A percentile compares a stretch with the other conserved stretches of the same genome.
These are phyloP conservation scores for Penicillium paradoxum DNA, from an alignment of 495 filamentous ascomycete genomes.

Conservation along the genomic window DNA sequence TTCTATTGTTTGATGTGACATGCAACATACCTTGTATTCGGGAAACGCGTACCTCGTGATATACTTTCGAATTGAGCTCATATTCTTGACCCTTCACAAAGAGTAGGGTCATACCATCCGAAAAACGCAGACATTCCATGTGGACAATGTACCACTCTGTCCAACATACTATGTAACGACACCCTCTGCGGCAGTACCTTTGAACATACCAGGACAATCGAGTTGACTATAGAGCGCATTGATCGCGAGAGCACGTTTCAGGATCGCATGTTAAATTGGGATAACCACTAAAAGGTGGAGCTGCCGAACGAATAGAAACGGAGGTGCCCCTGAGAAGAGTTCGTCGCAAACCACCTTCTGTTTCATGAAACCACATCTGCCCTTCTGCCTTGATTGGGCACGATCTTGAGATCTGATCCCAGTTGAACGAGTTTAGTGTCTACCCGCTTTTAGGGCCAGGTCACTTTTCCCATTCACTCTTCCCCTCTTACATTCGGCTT, in stretches of 20 bases:
- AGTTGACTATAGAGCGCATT: slow-evolving; percentile 10
- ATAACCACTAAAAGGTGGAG: slow-evolving; percentile 23
- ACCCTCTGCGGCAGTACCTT: not conserved
- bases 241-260: slow-evolving; percentile 21
- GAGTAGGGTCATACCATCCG: too few relatives aligned
- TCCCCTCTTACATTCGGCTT: slow-evolving; percentile 11
- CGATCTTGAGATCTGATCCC: slow-evolving; percentile 24
- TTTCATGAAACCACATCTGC: not conserved
- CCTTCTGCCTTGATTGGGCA: slow-evolving; percentile 14
- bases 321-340: slow-evolving; percentile 18
- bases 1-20: not conserved
- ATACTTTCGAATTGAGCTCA: too few relatives aligned
- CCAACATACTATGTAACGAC: not conserved
- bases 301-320: slow-evolving; percentile 15
- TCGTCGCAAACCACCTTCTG: slow-evolving; percentile 3
- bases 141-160: not conserved
- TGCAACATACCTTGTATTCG: too few relatives aligned
- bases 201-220: not conserved
- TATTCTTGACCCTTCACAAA: too few relatives aligned
- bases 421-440: slow-evolving; percentile 2
- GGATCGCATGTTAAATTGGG: slow-evolving; percentile 20
- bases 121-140: not conserved
- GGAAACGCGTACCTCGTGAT: too few relatives aligned
- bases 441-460: slow-evolving; percentile 10
- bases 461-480: not conserved